Evolutionary conservation across 129 eudicot genomes (phyloP).

Genomic region (Daucus carota): DNA sequence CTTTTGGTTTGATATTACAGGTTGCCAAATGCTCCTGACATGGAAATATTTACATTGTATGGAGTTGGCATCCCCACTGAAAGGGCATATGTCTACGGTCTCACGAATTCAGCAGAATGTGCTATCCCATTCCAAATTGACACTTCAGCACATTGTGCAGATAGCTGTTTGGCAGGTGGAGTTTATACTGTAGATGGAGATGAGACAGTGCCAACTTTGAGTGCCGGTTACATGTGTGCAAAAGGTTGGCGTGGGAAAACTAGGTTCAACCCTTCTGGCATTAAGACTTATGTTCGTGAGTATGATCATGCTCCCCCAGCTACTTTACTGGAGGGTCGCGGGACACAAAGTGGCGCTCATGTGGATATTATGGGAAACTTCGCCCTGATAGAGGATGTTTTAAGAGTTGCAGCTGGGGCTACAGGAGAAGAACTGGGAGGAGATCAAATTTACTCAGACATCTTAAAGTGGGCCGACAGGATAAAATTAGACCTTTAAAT

Average conservation of each 20-base stretch:
- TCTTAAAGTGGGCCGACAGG: slow-evolving; percentile 82
- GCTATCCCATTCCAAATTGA: slow-evolving; percentile 83
- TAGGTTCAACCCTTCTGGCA: slow-evolving; percentile 84
- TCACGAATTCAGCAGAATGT: slow-evolving; percentile 67
- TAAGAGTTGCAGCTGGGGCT: slow-evolving; percentile 87
- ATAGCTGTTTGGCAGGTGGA: slow-evolving; percentile 57
- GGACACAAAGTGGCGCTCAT: slow-evolving; percentile 94
- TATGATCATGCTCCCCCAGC: slow-evolving; percentile 92
- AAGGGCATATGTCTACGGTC: slow-evolving; percentile 70
- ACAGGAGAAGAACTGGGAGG: slow-evolving; percentile 89
- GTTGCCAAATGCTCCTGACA: slow-evolving; percentile 95
- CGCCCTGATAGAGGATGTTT: slow-evolving; percentile 79
- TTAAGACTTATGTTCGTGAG: slow-evolving; percentile 59
- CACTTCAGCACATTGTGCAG: slow-evolving; percentile 57
- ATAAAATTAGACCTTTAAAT: slow-evolving; percentile 37
- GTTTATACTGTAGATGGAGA: slow-evolving; percentile 78
- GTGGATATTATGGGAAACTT: slow-evolving; percentile 98
- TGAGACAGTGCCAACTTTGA: slow-evolving; percentile 83
- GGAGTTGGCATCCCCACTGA: slow-evolving; percentile 95
- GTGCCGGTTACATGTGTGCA: slow-evolving; percentile 95
- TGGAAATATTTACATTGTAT: slow-evolving; percentile 84
- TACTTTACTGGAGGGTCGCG: slow-evolving; percentile 82
- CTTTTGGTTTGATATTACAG: slow-evolving; percentile 25
- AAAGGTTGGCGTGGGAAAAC: slow-evolving; percentile 99
- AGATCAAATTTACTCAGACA: slow-evolving; percentile 71